phyloP scores from a whole-genome alignment of 306 rosid species.

The Glycine tomentella region DNA sequence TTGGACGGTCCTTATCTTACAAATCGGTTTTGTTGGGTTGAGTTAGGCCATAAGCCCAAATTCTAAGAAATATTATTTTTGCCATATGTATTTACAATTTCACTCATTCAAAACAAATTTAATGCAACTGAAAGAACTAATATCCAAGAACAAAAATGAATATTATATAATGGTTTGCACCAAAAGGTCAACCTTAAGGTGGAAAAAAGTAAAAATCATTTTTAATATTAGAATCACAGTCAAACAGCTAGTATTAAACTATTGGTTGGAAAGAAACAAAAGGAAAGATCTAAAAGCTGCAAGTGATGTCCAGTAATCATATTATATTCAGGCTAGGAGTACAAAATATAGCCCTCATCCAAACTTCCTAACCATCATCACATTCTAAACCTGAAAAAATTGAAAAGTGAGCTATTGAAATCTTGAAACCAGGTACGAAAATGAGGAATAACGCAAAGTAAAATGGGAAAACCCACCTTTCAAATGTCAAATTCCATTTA shows the following conservation, averaged over 20 bases:
- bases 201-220: neutral
- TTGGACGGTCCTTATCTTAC: too few relatives aligned
- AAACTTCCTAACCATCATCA: neutral
- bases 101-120: too few relatives aligned
- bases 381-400: constrained; percentile 24
- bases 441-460: constrained; percentile 19
- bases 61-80: neutral
- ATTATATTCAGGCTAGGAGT: neutral
- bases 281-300: constrained; percentile 16
- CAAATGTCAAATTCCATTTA: neutral
- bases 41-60: too few relatives aligned
- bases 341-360: constrained; percentile 13
- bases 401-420: constrained; percentile 1
- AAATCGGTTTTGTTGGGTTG: too few relatives aligned
- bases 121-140: constrained; percentile 8
- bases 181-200: neutral
- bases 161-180: neutral
- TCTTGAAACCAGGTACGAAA: neutral
- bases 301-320: neutral
- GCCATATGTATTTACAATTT: neutral
- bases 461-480: constrained; percentile 13
- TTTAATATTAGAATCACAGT: constrained; percentile 8
- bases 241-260: neutral
- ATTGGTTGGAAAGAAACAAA: neutral
- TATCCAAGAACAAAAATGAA: constrained; percentile 29